Evolutionary conservation across 139 green algal species (phyloP).

Genomic region (Helicosporidium sp.): DNA sequence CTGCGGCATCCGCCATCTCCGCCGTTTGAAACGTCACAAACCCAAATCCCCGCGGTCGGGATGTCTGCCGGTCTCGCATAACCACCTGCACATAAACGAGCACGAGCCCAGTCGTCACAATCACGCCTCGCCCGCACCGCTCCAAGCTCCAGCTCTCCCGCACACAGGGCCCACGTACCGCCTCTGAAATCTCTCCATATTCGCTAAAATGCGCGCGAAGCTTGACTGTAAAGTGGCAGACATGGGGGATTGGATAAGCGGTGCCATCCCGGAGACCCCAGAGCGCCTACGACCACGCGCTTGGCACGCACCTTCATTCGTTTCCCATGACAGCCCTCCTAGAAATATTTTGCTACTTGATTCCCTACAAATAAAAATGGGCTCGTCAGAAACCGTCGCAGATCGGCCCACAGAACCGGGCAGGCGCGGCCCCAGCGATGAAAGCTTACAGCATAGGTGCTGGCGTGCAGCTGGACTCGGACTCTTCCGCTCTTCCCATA

Average conservation of each 20-base stretch:
- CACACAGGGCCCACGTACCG: slow-evolving; percentile 22
- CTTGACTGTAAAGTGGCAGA: slow-evolving; percentile 27
- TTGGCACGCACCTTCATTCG: slow-evolving; percentile 44
- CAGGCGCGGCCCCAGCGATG: too few species aligned
- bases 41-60: slow-evolving; percentile 51
- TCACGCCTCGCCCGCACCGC: not conserved
- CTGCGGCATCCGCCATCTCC: slow-evolving; percentile 31
- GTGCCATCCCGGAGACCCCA: too few species aligned
- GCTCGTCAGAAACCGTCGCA: too few species aligned
- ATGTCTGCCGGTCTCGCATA: slow-evolving; percentile 49
- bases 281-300: too few species aligned
- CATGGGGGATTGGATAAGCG: not conserved
- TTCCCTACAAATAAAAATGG: slow-evolving; percentile 5
- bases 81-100: slow-evolving; percentile 35
- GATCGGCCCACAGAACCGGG: not conserved
- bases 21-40: slow-evolving; percentile 55
- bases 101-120: not conserved
- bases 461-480: too few species aligned
- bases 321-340: slow-evolving; percentile 45
- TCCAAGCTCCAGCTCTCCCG: too few species aligned
- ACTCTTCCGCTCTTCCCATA: too few species aligned
- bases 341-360: slow-evolving; percentile 43
- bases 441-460: too few species aligned
- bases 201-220: slow-evolving; percentile 39
- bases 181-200: slow-evolving; percentile 47